These are phyloP conservation scores for Trichoderma atroviride DNA, from an alignment of 2,329 filamentous ascomycete genomes.

Conservation along the genomic window DNA sequence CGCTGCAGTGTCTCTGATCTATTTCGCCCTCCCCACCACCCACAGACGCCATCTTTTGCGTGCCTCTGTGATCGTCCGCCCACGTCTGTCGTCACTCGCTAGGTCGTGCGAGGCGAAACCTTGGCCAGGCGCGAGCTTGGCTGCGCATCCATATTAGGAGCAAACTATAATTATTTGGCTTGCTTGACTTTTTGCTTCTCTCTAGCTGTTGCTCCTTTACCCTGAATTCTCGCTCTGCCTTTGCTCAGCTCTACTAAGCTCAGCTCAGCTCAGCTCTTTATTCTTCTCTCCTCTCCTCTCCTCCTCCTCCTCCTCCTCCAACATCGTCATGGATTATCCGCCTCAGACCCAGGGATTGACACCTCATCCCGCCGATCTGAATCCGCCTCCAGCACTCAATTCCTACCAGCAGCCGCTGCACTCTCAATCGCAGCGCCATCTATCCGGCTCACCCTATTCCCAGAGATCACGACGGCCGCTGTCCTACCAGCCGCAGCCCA, in stretches of 20 bases:
- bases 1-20: constrained; percentile 5
- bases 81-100: constrained; percentile 20
- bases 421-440: constrained; percentile 22
- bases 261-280: neutral
- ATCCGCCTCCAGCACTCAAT: constrained; percentile 27
- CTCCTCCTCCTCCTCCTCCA: neutral
- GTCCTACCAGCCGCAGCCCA: constrained; percentile 22
- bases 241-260: neutral
- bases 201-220: neutral
- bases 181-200: neutral
- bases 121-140: constrained; percentile 13
- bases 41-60: constrained; percentile 14
- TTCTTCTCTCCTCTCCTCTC: neutral
- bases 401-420: constrained; percentile 14
- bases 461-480: constrained; percentile 21
- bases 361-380: constrained; percentile 32
- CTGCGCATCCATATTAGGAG: constrained; percentile 6
- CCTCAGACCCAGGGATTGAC: constrained; percentile 29
- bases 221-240: neutral
- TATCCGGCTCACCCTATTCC: constrained; percentile 1
- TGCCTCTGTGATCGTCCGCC: constrained; percentile 14
- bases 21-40: constrained; percentile 17
- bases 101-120: constrained; percentile 21
- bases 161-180: constrained; percentile 23
- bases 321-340: constrained; percentile 39